Base-by-base conservation (phyloP, 768 basidiomycete species). In the Boletus sp. region DNA sequence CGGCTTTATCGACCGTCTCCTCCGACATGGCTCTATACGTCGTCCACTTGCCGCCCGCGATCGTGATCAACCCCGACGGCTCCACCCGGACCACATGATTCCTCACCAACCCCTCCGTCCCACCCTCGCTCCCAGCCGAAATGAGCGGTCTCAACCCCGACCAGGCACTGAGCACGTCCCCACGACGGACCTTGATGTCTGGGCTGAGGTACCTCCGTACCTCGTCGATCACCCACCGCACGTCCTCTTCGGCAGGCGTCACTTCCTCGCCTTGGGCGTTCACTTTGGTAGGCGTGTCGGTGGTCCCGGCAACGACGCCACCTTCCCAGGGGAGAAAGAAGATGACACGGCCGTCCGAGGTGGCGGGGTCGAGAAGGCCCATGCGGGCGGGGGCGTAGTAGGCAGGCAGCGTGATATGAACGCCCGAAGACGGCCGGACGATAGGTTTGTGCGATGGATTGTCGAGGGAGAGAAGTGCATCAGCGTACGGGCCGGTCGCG, bases 311-410 rank as follows among this genome's bases (percentile, higher is more conserved):
- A 60, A 99, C 94, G 40, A 94, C 94, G 76, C 89, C 93, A 9
- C 96, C 96, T 75, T 98, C 89, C 96, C 97, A 99, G 0, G 96
- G 96, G 10, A 99, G 83, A 83, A 99, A 97, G 82, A 98, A 99
- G 68, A 99, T 96, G 54, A 99, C 95, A 29, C 96, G 89, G 0
- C 96, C 96, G 61, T 99, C 96, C 0, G 91, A 93, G 5, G 97
- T 97, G 3, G 92, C 80, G 1, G 96, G 97, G 72, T 98, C 97
- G 45, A 98, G 81, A 5, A 98, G 82, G 44, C 97, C 96, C 91
- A 98, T 97, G 49, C 82, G 90, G 15, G 89, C 85, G 4, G 96
- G 96, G 1, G 94, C 92, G 70, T 97, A 98, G 77, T 98, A 99
- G 67, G 92, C 92, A 4, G 96, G 96, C 3, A 99, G 86, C 0